A percentile compares a stretch with the other conserved stretches of the same genome.
These are phyloP conservation scores for Serendipita indica DNA, from an alignment of 768 basidiomycete species.

Conservation along the genomic window DNA sequence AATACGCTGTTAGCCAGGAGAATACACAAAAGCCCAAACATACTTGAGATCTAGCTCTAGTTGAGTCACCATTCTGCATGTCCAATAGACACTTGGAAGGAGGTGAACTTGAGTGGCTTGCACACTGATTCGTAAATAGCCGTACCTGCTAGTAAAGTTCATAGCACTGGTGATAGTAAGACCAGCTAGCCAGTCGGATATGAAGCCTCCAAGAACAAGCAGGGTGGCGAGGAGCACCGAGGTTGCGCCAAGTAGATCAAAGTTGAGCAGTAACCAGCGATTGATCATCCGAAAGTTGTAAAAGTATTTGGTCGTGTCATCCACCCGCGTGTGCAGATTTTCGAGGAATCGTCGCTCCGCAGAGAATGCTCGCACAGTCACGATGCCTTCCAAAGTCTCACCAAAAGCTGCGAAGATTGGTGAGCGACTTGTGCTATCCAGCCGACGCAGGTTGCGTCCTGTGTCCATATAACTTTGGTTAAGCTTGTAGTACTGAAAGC, in stretches of 20 bases:
- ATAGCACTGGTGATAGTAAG: conserved; percentile 58
- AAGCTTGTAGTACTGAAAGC: conserved; percentile 8
- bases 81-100: conserved; percentile 23
- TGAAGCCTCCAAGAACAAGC: conserved; percentile 46
- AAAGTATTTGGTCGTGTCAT: conserved; percentile 47
- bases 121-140: no score
- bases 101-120: no score
- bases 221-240: conserved; percentile 63
- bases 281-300: conserved; percentile 75
- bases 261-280: conserved; percentile 70
- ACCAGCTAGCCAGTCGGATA: conserved; percentile 31
- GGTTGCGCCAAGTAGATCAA: conserved; percentile 60
- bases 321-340: conserved; percentile 55
- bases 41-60: conserved; percentile 66
- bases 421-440: conserved; percentile 79
- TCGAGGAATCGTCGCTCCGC: conserved; percentile 67
- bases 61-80: conserved; percentile 31
- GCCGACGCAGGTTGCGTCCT: conserved; percentile 74
- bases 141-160: conserved; percentile 38
- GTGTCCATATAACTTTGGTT: conserved; percentile 32
- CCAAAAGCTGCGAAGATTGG: conserved; percentile 69
- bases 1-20: conserved; percentile 11
- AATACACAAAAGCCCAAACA: background rate
- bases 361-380: conserved; percentile 86
- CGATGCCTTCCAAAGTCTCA: conserved; percentile 36